phyloP scores from a whole-genome alignment of 345 rosid species.

The Linum tenue region DNA sequence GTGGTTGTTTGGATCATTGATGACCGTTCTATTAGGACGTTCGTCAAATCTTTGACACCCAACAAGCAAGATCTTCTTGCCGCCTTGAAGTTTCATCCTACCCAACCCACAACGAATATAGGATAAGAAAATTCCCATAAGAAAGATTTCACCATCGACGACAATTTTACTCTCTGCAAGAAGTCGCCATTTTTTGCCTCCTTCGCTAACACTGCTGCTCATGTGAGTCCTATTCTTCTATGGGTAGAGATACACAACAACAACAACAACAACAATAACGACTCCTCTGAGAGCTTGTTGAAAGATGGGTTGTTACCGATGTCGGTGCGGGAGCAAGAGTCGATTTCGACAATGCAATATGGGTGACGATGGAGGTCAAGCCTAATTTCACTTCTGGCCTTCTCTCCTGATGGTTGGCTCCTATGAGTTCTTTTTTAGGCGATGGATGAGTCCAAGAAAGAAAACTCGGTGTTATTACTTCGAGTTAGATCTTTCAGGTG shows the following conservation, averaged over 20 bases:
- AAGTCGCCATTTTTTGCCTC: not conserved
- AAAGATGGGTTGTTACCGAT: slow-evolving; percentile 8
- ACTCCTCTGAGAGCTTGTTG: slow-evolving; percentile 4
- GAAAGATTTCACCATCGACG: slow-evolving; percentile 1
- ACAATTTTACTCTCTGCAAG: slow-evolving; percentile 10
- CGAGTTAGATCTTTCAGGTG: slow-evolving; percentile 81
- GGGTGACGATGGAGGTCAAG: slow-evolving; percentile 49
- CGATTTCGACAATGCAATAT: slow-evolving; percentile 13
- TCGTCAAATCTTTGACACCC: slow-evolving; percentile 50
- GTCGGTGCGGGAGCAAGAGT: not conserved
- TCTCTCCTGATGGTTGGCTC: slow-evolving; percentile 49
- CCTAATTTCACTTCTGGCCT: slow-evolving; percentile 41
- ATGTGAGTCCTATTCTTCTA: not conserved
- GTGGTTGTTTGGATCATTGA: slow-evolving; percentile 71
- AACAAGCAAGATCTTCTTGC: slow-evolving; percentile 19
- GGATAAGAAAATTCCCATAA: not conserved
- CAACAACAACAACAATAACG: too few species aligned
- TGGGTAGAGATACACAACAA: not conserved
- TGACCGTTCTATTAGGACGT: slow-evolving; percentile 38
- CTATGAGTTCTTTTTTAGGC: slow-evolving; percentile 65
- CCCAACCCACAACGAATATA: slow-evolving; percentile 5
- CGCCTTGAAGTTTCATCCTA: not conserved
- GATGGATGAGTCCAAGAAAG: slow-evolving; percentile 40
- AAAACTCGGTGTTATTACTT: slow-evolving; percentile 63
- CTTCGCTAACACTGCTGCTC: not conserved